Evolutionary conservation across 2,329 filamentous ascomycete species (phyloP).

Genomic region (Fusarium acutatum): DNA sequence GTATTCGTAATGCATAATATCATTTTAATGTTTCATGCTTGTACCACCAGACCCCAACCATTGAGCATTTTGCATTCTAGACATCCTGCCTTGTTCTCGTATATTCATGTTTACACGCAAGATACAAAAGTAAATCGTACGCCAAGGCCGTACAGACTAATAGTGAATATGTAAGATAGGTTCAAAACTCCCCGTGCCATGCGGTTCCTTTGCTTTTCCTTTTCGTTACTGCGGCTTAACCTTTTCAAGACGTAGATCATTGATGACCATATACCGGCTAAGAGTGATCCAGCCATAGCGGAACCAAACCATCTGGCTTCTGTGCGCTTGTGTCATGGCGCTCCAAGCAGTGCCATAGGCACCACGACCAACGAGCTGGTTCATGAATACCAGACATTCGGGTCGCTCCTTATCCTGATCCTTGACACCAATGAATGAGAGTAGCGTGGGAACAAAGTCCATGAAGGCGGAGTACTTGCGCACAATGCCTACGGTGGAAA

Average conservation of each 20-base stretch:
- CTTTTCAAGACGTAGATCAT: constrained; percentile 75
- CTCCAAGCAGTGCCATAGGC: constrained; percentile 70
- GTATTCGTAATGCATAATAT: constrained; percentile 1
- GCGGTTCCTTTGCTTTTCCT: constrained; percentile 4
- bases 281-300: constrained; percentile 93
- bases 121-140: constrained; percentile 9
- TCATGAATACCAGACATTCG: constrained; percentile 74
- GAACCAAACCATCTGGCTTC: constrained; percentile 99
- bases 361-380: constrained; percentile 67
- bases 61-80: not conserved
- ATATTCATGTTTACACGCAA: not conserved
- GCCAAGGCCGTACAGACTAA: constrained; percentile 1
- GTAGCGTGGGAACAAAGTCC: constrained; percentile 77
- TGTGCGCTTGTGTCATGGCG: constrained; percentile 90
- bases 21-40: not conserved
- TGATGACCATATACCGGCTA: constrained; percentile 94
- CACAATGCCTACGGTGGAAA: constrained; percentile 74
- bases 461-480: constrained; percentile 85
- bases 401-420: constrained; percentile 55
- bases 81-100: not conserved
- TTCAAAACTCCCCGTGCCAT: constrained; percentile 23
- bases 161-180: constrained; percentile 4
- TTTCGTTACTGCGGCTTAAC: constrained; percentile 30
- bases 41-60: not conserved
- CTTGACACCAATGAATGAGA: constrained; percentile 48